phyloP scores from a whole-genome alignment of 2,329 filamentous ascomycete species.

The Grosmannia clavigera region DNA sequence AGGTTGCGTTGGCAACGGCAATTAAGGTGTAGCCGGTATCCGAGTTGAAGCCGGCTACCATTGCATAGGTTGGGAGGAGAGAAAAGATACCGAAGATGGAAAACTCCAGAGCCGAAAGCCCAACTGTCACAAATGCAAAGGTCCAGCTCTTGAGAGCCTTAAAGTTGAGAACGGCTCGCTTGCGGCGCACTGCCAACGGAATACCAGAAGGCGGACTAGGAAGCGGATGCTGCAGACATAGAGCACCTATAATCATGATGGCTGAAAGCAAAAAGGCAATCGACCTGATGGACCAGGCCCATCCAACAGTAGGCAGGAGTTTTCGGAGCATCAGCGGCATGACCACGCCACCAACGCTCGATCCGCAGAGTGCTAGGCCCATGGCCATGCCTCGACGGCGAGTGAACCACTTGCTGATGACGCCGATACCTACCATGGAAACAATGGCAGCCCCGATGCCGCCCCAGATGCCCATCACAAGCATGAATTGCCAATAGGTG shows the following conservation, averaged over 20 bases:
- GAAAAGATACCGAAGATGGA: conserved; percentile 35
- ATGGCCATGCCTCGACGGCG: conserved; percentile 15
- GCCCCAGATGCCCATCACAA: conserved; percentile 28
- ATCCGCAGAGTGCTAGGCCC: conserved; percentile 15
- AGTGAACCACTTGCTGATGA: conserved; percentile 19
- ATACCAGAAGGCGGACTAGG: conserved; percentile 9
- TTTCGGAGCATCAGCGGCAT: conserved; percentile 22
- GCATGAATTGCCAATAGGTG: conserved; percentile 35
- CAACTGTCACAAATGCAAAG: conserved; percentile 27
- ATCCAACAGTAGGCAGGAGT: conserved; percentile 18
- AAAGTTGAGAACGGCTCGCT: conserved; percentile 23
- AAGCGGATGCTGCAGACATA: conserved; percentile 2
- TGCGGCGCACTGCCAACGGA: conserved; percentile 23
- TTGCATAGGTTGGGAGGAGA: conserved; percentile 30
- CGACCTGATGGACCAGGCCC: conserved; percentile 22
- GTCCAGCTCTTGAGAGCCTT: conserved; percentile 26
- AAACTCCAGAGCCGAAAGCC: conserved; percentile 34
- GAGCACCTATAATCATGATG: conserved; percentile 11
- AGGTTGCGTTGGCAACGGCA: conserved; percentile 29
- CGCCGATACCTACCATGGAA: conserved; percentile 22
- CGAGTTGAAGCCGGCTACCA: conserved; percentile 19
- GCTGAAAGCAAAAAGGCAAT: conserved; percentile 19
- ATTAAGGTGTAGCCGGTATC: conserved; percentile 30
- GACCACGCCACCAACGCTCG: conserved; percentile 18
- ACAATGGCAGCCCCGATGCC: conserved; percentile 27